Evolutionary conservation across 1,284 basidiomycete genomes (phyloP).

Genomic region (Ganoderma meredithae): DNA sequence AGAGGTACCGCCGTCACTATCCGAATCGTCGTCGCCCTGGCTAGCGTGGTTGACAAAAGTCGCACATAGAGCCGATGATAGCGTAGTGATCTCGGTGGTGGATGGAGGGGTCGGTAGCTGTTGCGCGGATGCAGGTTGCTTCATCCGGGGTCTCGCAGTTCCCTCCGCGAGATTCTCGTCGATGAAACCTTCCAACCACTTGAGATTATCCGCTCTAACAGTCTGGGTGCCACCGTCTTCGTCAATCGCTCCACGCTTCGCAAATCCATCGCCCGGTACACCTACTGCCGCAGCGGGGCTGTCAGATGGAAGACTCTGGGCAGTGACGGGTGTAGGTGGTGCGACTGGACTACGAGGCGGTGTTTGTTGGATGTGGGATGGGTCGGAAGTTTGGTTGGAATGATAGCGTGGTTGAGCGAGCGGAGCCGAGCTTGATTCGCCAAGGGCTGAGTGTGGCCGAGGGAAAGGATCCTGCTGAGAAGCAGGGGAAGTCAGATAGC

Average conservation of each 20-base stretch:
- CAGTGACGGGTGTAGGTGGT: conserved; percentile 10
- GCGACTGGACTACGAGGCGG: conserved; percentile 68
- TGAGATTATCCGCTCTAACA: conserved; percentile 26
- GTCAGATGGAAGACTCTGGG: conserved; percentile 14
- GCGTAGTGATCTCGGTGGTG: conserved; percentile 19
- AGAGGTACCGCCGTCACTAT: conserved; percentile 51
- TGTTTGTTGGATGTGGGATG: conserved; percentile 35
- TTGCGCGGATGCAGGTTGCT: conserved; percentile 19
- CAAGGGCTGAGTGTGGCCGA: conserved; percentile 39
- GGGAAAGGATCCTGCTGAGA: conserved; percentile 24
- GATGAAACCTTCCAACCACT: conserved; percentile 32
- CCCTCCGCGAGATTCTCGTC: conserved; percentile 35
- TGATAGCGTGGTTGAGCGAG: conserved; percentile 24
- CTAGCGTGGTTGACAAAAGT: conserved; percentile 12
- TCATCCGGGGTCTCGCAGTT: conserved; percentile 29
- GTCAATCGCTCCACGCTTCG: conserved; percentile 27
- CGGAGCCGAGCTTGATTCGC: conserved; percentile 21
- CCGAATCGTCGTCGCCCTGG: conserved; percentile 50
- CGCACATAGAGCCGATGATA: conserved; percentile 7
- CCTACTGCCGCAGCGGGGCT: conserved; percentile 11
- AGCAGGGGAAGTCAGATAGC: conserved; percentile 23
- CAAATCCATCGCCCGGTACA: conserved; percentile 20
- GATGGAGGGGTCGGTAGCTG: conserved; percentile 31
- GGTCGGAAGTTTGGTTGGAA: conserved; percentile 30
- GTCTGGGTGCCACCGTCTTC: conserved; percentile 26